phyloP scores from a whole-genome alignment of 2,329 filamentous ascomycete species.

The Blastomyces emzantsi region DNA sequence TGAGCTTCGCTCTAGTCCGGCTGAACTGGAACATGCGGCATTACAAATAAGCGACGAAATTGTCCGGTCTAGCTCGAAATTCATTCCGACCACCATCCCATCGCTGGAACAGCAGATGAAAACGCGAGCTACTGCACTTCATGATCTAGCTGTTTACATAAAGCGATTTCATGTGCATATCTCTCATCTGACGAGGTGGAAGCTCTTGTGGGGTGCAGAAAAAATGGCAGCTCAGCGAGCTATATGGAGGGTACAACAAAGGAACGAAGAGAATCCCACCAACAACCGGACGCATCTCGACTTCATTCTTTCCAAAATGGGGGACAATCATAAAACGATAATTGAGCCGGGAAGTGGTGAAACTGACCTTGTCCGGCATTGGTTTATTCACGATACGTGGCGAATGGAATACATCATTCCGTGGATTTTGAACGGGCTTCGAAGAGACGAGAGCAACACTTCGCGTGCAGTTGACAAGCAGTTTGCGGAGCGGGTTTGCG shows the following conservation, averaged over 20 bases:
- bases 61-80: constrained; percentile 63
- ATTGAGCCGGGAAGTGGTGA: constrained; percentile 58
- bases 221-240: constrained; percentile 71
- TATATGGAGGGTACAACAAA: constrained; percentile 74
- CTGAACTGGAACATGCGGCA: constrained; percentile 68
- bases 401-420: constrained; percentile 65
- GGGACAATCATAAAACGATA: constrained; percentile 64
- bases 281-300: constrained; percentile 62
- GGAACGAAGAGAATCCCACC: constrained; percentile 47
- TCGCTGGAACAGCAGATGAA: constrained; percentile 75
- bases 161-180: constrained; percentile 54
- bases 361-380: constrained; percentile 71
- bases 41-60: constrained; percentile 72
- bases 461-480: constrained; percentile 42
- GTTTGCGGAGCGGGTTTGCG: constrained; percentile 43
- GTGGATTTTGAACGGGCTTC: constrained; percentile 69
- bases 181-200: constrained; percentile 63
- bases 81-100: constrained; percentile 62
- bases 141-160: constrained; percentile 65
- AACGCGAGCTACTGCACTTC: constrained; percentile 62
- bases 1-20: constrained; percentile 55
- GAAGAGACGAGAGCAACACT: constrained; percentile 57
- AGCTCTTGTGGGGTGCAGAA: constrained; percentile 79
- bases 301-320: constrained; percentile 66
- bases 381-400: constrained; percentile 70